A percentile compares a stretch with the other conserved stretches of the same genome.
Evolutionary conservation across 164 flowering plant species (phyloP).

Genomic region (Berberis vulgaris): DNA sequence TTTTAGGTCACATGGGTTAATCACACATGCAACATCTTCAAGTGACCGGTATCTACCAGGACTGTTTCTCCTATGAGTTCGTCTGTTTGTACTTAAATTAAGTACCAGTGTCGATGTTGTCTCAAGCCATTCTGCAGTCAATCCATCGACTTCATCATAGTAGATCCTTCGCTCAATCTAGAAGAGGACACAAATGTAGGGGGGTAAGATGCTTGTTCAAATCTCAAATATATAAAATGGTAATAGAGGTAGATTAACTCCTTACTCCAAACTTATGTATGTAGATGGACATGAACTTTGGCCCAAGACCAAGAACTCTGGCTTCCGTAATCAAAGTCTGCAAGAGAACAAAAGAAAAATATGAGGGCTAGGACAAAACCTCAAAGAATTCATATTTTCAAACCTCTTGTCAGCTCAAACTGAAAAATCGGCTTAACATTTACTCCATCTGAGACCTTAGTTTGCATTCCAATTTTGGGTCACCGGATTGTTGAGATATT

Average conservation of each 20-base stretch:
- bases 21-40: slow-evolving; percentile 56
- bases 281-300: slow-evolving; percentile 88
- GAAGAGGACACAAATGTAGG: slow-evolving; percentile 9
- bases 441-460: too few species aligned
- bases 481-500: too few species aligned
- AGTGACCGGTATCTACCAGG: slow-evolving; percentile 35
- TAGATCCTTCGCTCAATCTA: slow-evolving; percentile 87
- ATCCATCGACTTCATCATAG: slow-evolving; percentile 85
- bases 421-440: too few species aligned
- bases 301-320: slow-evolving; percentile 83
- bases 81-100: slow-evolving; percentile 27
- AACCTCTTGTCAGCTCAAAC: too few species aligned
- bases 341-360: slow-evolving; percentile 4
- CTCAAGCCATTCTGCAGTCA: slow-evolving; percentile 80
- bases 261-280: slow-evolving; percentile 71
- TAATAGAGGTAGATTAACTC: not conserved
- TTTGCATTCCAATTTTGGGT: too few species aligned
- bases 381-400: not conserved
- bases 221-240: not conserved
- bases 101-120: slow-evolving; percentile 69
- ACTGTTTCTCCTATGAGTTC: slow-evolving; percentile 31
- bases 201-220: not conserved
- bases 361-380: not conserved
- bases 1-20: slow-evolving; percentile 34
- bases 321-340: slow-evolving; percentile 78